Conservation (phyloP, 129 eudicot species). For the Flaveria brownii region DNA sequence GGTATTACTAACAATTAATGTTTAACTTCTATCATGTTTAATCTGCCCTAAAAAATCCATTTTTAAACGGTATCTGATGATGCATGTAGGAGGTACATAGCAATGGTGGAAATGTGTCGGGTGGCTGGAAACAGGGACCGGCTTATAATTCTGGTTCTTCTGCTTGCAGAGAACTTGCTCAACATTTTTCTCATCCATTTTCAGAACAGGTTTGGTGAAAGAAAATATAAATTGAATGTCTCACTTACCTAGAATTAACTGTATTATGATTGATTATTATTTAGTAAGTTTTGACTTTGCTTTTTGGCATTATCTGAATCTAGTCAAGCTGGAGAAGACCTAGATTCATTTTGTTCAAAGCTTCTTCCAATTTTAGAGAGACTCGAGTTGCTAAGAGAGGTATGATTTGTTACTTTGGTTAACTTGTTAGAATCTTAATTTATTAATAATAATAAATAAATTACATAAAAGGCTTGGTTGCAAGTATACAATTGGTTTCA, state of each 20-base stretch:
- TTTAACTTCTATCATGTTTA: neutral
- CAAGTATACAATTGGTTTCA: neutral
- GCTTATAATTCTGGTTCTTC: slow-evolving; percentile 66
- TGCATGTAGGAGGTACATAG: slow-evolving; percentile 72
- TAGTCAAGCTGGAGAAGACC: slow-evolving; percentile 43
- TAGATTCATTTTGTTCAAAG: slow-evolving; percentile 55
- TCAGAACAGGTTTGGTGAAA: slow-evolving; percentile 59
- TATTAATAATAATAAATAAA: neutral
- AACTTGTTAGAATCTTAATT: neutral
- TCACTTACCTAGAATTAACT: neutral
- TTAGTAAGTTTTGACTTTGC: neutral
- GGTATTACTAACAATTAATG: slow-evolving; percentile 43
- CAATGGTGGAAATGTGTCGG: slow-evolving; percentile 94
- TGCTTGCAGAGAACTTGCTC: slow-evolving; percentile 80
- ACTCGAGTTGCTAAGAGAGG: slow-evolving; percentile 83
- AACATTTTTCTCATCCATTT: slow-evolving; percentile 83
- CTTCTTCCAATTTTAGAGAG: slow-evolving; percentile 72
- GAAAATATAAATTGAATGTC: neutral
- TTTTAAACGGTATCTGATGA: slow-evolving; percentile 1
- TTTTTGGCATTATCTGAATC: slow-evolving; percentile 41
- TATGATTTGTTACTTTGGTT: slow-evolving; percentile 33
- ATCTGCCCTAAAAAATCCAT: too few species aligned
- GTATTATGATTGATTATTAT: neutral
- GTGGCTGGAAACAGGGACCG: slow-evolving; percentile 72
- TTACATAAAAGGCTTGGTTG: neutral